Conservation (phyloP, 2,329 filamentous ascomycete species). For the Fonsecaea pedrosoi region DNA sequence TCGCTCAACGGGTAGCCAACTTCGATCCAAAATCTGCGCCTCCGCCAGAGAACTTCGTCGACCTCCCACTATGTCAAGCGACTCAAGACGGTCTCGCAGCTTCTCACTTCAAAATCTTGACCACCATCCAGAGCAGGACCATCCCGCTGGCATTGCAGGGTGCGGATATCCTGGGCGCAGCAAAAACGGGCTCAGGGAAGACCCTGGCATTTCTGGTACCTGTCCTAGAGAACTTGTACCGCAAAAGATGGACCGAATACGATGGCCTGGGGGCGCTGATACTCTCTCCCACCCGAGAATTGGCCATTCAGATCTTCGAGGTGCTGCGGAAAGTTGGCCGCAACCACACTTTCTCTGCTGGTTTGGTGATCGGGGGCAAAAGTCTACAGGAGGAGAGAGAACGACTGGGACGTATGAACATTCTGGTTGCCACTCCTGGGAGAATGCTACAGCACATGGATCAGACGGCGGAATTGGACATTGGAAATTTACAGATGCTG, state of each 20-base stretch:
- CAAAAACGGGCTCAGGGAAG: slow-evolving; percentile 95
- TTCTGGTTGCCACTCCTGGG: slow-evolving; percentile 92
- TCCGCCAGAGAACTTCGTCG: slow-evolving; percentile 72
- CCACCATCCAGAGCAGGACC: slow-evolving; percentile 89
- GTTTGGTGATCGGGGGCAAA: slow-evolving; percentile 92
- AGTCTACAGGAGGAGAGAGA: slow-evolving; percentile 86
- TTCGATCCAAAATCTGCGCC: slow-evolving; percentile 50
- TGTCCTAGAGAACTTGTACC: slow-evolving; percentile 89
- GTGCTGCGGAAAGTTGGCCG: slow-evolving; percentile 88
- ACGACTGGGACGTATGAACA: slow-evolving; percentile 89
- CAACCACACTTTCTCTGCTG: slow-evolving; percentile 88
- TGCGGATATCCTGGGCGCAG: slow-evolving; percentile 86
- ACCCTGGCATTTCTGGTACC: slow-evolving; percentile 92
- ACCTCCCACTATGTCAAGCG: slow-evolving; percentile 83
- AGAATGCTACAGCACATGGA: slow-evolving; percentile 95
- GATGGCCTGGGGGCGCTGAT: slow-evolving; percentile 93
- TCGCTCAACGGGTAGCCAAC: slow-evolving; percentile 53
- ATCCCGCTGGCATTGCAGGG: slow-evolving; percentile 86
- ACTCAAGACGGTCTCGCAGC: slow-evolving; percentile 80
- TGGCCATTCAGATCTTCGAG: slow-evolving; percentile 96
- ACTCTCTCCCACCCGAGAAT: slow-evolving; percentile 89
- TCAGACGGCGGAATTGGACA: slow-evolving; percentile 87
- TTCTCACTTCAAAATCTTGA: slow-evolving; percentile 87
- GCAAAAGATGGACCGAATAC: slow-evolving; percentile 84
- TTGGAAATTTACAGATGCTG: slow-evolving; percentile 88